Conservation (phyloP, 805 yeast genomes). For the baker's yeast (Saccharomyces cerevisiae) region DNA sequence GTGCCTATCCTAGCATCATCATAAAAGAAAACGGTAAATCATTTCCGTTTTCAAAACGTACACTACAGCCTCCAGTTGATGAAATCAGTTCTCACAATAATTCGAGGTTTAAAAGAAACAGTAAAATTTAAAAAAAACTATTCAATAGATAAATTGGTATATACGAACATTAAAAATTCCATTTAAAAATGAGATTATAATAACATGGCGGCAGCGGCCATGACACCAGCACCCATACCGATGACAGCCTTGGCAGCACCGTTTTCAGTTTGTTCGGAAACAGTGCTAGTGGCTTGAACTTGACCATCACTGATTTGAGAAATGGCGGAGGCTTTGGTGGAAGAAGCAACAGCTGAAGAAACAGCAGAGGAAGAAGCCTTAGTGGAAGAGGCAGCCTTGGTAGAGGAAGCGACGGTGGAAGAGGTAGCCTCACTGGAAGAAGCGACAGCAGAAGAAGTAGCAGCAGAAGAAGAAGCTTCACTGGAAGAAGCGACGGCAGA, state of each 20-base stretch:
- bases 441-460: conserved; percentile 3
- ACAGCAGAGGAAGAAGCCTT: conserved; percentile 11
- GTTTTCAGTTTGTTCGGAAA: conserved; percentile 13
- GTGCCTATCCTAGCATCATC: no score
- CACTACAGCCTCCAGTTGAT: background rate
- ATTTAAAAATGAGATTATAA: conserved; percentile 5
- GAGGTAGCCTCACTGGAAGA: conserved; percentile 1
- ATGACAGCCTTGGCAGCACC: conserved; percentile 17
- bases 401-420: conserved; percentile 2
- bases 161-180: background rate
- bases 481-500: conserved; percentile 1
- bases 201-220: conserved; percentile 17
- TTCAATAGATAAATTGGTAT: background rate
- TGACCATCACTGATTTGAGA: conserved; percentile 28
- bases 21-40: no score
- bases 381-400: conserved; percentile 7
- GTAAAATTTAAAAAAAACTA: background rate
- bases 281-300: conserved; percentile 22
- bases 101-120: background rate
- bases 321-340: conserved; percentile 1
- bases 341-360: background rate
- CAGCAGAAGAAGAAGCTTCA: background rate
- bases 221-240: conserved; percentile 18
- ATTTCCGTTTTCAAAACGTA: background rate
- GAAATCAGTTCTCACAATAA: background rate